These are phyloP conservation scores for Tribonema minus DNA, from an alignment of 108 stramenopile species.

Conservation along the genomic window DNA sequence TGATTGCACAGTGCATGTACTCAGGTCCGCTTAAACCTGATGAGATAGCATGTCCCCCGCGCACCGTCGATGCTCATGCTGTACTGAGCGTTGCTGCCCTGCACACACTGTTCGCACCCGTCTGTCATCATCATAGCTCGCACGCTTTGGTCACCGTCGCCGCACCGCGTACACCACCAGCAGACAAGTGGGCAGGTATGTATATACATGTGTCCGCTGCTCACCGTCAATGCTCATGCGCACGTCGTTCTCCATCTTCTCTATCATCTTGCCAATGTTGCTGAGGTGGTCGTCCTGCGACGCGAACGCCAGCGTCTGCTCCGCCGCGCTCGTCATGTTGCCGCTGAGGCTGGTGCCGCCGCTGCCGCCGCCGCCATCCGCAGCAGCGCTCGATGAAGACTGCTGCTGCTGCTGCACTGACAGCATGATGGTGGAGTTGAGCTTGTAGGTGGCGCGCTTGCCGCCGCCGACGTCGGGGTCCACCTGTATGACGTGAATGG, in stretches of 20 bases:
- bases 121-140: no score
- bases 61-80: not conserved
- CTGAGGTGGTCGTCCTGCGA: constrained; percentile 64
- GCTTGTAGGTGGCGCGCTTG: constrained; percentile 59
- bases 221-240: constrained; percentile 30
- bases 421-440: constrained; percentile 69
- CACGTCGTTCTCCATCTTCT: constrained; percentile 76
- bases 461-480: constrained; percentile 31
- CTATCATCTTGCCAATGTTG: constrained; percentile 86
- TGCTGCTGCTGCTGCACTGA: constrained; percentile 5
- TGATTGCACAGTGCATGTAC: no score
- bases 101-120: not conserved
- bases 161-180: not conserved
- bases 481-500: constrained; percentile 80
- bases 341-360: constrained; percentile 15
- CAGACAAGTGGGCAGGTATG: not conserved
- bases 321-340: constrained; percentile 11
- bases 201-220: not conserved
- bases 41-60: no score
- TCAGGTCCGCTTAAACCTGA: no score
- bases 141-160: no score
- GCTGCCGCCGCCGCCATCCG: no score
- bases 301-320: constrained; percentile 8
- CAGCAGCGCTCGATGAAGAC: no score
- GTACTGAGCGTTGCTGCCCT: not conserved